phyloP scores from a whole-genome alignment of 2,329 filamentous ascomycete species.

The Penicillium thymicola region DNA sequence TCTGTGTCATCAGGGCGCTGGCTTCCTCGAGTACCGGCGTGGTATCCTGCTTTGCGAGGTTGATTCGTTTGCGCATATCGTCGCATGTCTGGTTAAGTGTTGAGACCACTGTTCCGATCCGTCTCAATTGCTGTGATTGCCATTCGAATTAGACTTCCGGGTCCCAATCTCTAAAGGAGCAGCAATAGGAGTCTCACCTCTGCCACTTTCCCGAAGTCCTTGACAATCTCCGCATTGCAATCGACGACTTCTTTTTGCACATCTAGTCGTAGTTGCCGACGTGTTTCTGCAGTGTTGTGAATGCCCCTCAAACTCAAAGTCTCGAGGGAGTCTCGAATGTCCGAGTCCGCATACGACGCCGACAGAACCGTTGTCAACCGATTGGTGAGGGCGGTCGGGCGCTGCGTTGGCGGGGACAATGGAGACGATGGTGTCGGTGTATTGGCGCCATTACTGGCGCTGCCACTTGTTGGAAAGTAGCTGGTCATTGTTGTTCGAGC shows the following conservation, averaged over 20 bases:
- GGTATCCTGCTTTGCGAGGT: slow-evolving; percentile 71
- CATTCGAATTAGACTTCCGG: slow-evolving; percentile 20
- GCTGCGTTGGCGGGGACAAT: slow-evolving; percentile 32
- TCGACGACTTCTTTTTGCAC: slow-evolving; percentile 90
- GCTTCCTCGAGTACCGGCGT: slow-evolving; percentile 74
- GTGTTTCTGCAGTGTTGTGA: slow-evolving; percentile 71
- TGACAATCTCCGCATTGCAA: slow-evolving; percentile 83
- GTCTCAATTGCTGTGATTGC: slow-evolving; percentile 68
- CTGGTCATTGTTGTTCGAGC: slow-evolving; percentile 31
- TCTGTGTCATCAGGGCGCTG: slow-evolving; percentile 67
- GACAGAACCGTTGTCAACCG: slow-evolving; percentile 84
- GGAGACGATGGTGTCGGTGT: slow-evolving; percentile 29
- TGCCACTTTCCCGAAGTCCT: slow-evolving; percentile 83
- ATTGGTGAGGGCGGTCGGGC: slow-evolving; percentile 67
- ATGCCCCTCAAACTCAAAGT: slow-evolving; percentile 71
- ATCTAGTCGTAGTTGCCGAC: slow-evolving; percentile 75
- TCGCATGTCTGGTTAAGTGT: slow-evolving; percentile 76
- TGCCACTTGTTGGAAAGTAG: slow-evolving; percentile 30
- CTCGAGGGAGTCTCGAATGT: slow-evolving; percentile 79
- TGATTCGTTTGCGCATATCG: slow-evolving; percentile 75
- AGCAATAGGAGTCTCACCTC: slow-evolving; percentile 56
- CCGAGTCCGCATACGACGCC: slow-evolving; percentile 85
- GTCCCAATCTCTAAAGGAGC: neutral
- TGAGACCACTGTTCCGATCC: slow-evolving; percentile 74
- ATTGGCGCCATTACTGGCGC: slow-evolving; percentile 23